phyloP scores from a whole-genome alignment of 2,329 filamentous ascomycete species.

The Colletotrichum sp. region DNA sequence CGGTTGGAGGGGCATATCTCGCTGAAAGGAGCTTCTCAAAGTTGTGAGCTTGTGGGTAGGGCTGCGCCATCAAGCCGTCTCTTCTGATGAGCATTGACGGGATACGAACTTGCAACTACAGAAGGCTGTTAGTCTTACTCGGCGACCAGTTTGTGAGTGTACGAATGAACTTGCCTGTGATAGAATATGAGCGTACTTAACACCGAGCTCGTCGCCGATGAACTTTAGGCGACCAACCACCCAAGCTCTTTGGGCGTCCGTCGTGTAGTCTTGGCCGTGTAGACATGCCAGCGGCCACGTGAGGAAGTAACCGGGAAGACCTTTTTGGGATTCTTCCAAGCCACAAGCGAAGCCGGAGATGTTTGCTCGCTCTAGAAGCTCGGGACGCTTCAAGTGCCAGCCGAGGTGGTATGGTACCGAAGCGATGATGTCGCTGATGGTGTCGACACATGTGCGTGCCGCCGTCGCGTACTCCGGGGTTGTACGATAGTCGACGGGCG shows the following conservation, averaged over 20 bases:
- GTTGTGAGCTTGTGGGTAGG: conserved; percentile 45
- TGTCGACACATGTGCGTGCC: conserved; percentile 53
- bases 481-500: conserved; percentile 66
- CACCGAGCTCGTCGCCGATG: conserved; percentile 61
- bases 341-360: conserved; percentile 54
- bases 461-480: conserved; percentile 66
- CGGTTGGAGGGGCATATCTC: conserved; percentile 35
- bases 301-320: conserved; percentile 62
- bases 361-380: conserved; percentile 43
- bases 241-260: conserved; percentile 63
- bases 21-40: conserved; percentile 52
- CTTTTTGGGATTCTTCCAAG: conserved; percentile 55
- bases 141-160: not conserved
- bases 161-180: conserved; percentile 47
- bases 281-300: conserved; percentile 64
- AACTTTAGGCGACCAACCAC: conserved; percentile 56
- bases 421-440: conserved; percentile 64
- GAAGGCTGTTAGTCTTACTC: conserved; percentile 35
- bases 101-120: conserved; percentile 55
- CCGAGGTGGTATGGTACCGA: conserved; percentile 67
- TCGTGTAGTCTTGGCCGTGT: conserved; percentile 62
- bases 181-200: conserved; percentile 63
- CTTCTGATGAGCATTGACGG: conserved; percentile 67
- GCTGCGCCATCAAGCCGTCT: conserved; percentile 53
- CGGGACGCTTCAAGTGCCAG: conserved; percentile 55